Conservation (phyloP, 208 protist species). For the Trypanosoma scelopori region DNA sequence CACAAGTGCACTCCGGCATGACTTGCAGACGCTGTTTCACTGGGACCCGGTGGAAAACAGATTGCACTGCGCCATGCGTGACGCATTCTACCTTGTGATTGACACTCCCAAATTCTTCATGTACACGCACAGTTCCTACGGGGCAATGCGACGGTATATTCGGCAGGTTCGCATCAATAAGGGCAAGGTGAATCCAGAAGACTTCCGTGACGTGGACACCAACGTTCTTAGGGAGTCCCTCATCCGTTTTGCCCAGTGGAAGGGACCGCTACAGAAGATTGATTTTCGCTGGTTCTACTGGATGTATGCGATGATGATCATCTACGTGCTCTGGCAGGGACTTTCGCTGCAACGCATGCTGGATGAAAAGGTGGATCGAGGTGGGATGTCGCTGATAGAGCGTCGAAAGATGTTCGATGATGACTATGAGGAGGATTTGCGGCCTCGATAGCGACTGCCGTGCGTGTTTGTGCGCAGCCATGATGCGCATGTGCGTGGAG, state of each 20-base stretch:
- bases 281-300: constrained; percentile 85
- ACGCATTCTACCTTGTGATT: constrained; percentile 62
- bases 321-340: constrained; percentile 70
- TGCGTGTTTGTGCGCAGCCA: too few relatives aligned
- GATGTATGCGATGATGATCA: constrained; percentile 86
- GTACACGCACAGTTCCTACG: constrained; percentile 78
- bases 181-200: constrained; percentile 80
- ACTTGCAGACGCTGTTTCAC: constrained; percentile 39
- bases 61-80: constrained; percentile 67
- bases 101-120: constrained; percentile 70
- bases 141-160: constrained; percentile 76
- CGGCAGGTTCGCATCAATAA: constrained; percentile 76
- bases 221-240: constrained; percentile 77
- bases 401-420: constrained; percentile 75
- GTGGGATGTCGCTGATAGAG: constrained; percentile 54
- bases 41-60: constrained; percentile 70
- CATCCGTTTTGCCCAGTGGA: constrained; percentile 66
- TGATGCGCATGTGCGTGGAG: too few relatives aligned
- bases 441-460: constrained; percentile 48
- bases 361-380: constrained; percentile 60
- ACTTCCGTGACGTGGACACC: constrained; percentile 80
- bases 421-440: constrained; percentile 84
- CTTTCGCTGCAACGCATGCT: constrained; percentile 54
- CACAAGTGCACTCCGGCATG: constrained; percentile 39
- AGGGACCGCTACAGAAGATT: constrained; percentile 79